Evolutionary conservation across 306 rosid genomes (phyloP).

Genomic region (Malus orientalis): DNA sequence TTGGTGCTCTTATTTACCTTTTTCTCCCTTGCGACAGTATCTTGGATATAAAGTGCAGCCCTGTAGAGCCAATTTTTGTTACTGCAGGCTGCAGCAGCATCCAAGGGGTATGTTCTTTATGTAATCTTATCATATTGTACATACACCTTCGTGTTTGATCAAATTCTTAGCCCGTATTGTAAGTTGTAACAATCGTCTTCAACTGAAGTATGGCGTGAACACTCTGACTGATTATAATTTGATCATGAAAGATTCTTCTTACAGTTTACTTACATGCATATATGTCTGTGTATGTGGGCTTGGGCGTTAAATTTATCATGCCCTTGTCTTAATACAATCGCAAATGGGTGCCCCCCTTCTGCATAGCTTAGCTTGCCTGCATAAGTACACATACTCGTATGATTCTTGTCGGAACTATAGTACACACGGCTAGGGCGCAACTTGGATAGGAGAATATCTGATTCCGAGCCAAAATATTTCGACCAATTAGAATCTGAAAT

Average conservation of each 20-base stretch:
- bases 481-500: no score
- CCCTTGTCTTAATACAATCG: background rate
- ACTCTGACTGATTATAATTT: background rate
- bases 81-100: constrained; percentile 93
- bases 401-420: no score
- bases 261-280: background rate
- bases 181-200: background rate
- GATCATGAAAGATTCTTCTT: background rate
- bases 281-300: background rate
- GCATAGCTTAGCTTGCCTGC: background rate
- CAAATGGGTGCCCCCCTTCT: background rate
- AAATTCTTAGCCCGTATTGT: constrained; percentile 1
- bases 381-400: background rate
- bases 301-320: background rate
- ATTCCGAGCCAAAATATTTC: no score
- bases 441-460: no score
- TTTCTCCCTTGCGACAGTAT: constrained; percentile 46
- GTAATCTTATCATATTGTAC: constrained; percentile 1
- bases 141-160: background rate
- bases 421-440: no score
- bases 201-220: background rate
- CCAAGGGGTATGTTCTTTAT: constrained; percentile 57
- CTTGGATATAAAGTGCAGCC: constrained; percentile 94
- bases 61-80: constrained; percentile 87
- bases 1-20: constrained; percentile 4